Evolutionary conservation across 108 stramenopile species (phyloP).

Genomic region (Bacterosira constricta): DNA sequence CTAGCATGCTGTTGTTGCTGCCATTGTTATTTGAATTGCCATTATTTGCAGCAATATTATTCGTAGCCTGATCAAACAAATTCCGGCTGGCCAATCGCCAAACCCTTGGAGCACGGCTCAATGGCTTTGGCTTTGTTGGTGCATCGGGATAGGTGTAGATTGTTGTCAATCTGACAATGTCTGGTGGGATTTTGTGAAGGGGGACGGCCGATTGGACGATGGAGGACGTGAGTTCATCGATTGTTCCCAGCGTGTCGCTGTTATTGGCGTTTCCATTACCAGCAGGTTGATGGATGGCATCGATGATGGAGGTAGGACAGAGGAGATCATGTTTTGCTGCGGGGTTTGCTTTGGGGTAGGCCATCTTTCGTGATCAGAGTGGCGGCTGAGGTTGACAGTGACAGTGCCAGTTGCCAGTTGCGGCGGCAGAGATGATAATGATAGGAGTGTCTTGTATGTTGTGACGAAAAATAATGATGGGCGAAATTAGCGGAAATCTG

Average conservation of each 20-base stretch:
- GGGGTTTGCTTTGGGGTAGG: conserved; percentile 44
- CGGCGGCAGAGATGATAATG: too few species aligned
- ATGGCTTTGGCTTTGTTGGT: conserved; percentile 58
- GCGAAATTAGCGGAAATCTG: too few species aligned
- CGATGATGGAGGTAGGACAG: conserved; percentile 33
- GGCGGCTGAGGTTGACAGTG: too few species aligned
- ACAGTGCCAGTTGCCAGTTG: too few species aligned
- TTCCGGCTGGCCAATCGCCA: conserved; percentile 21
- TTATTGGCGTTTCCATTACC: background rate
- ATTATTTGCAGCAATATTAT: conserved; percentile 26
- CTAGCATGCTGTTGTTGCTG: background rate
- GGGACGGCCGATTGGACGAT: conserved; percentile 26
- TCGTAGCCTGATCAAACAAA: conserved; percentile 50
- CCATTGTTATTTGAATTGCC: background rate
- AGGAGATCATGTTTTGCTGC: conserved; percentile 45
- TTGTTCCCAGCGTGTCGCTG: background rate
- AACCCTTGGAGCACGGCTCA: conserved; percentile 52
- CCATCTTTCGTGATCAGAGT: too few species aligned
- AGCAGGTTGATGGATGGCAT: conserved; percentile 1
- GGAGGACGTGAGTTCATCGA: conserved; percentile 26
- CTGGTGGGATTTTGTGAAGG: background rate
- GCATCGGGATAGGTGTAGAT: conserved; percentile 77
- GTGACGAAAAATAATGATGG: too few species aligned
- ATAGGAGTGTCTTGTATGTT: too few species aligned
- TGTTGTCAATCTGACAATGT: conserved; percentile 25